Evolutionary conservation across 768 basidiomycete species (phyloP).

Genomic region (Rubroboletus satanas): DNA sequence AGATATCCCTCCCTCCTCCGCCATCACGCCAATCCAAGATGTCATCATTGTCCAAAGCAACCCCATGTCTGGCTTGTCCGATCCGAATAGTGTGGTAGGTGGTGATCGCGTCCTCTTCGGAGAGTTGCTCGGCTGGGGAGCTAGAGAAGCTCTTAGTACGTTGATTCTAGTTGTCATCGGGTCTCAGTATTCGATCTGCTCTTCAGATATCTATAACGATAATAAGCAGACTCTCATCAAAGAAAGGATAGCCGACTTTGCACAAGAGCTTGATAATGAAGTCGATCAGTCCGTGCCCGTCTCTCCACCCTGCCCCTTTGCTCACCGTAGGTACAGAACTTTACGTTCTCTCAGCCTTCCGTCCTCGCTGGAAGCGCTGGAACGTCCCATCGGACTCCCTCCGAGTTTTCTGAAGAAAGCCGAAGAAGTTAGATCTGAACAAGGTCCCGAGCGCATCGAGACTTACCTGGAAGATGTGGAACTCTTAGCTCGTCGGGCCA

Average conservation of each 20-base stretch:
- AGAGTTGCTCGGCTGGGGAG: constrained; percentile 81
- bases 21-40: constrained; percentile 60
- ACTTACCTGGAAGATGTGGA: constrained; percentile 70
- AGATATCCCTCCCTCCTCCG: constrained; percentile 70
- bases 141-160: constrained; percentile 82
- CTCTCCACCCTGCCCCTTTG: neutral
- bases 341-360: constrained; percentile 76
- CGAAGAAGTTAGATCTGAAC: constrained; percentile 74
- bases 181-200: neutral
- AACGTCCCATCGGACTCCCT: constrained; percentile 82
- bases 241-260: constrained; percentile 58
- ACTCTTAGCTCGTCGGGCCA: constrained; percentile 58
- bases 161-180: constrained; percentile 2
- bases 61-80: constrained; percentile 51
- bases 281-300: constrained; percentile 51
- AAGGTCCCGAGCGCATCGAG: constrained; percentile 71
- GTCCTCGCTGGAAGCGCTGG: constrained; percentile 81
- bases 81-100: constrained; percentile 54
- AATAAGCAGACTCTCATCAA: constrained; percentile 67
- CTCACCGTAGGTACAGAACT: constrained; percentile 40
- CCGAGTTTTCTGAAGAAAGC: constrained; percentile 83
- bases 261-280: constrained; percentile 59
- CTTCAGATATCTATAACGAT: constrained; percentile 79
- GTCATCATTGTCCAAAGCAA: constrained; percentile 62
- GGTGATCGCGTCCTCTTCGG: constrained; percentile 63